phyloP scores from a whole-genome alignment of 805 yeast genomes.

The Ogataea methylovora region DNA sequence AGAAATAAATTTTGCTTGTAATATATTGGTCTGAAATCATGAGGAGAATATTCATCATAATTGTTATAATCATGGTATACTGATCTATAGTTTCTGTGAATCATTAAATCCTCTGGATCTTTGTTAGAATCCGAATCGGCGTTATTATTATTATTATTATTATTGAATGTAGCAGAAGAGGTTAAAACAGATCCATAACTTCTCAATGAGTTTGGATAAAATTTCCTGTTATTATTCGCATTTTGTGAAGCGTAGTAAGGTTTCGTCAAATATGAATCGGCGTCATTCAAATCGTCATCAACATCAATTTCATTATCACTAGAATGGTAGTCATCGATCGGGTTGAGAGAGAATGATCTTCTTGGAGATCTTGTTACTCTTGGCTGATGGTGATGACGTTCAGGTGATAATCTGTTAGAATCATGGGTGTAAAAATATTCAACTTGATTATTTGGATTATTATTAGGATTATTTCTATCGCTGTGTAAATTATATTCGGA shows the following conservation, averaged over 20 bases:
- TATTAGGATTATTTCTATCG: too few species aligned
- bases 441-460: too few species aligned
- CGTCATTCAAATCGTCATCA: constrained; percentile 12
- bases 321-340: neutral
- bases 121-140: neutral
- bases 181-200: constrained; percentile 2
- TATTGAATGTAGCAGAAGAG: neutral
- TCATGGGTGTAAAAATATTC: too few species aligned
- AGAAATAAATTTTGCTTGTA: constrained; percentile 16
- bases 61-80: neutral
- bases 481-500: too few species aligned
- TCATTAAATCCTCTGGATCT: neutral
- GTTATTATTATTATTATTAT: neutral
- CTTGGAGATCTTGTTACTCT: neutral
- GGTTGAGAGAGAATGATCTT: neutral
- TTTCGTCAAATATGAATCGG: constrained; percentile 15
- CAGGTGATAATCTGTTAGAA: too few species aligned
- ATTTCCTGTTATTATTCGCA: neutral
- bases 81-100: neutral
- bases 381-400: too few species aligned
- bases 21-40: constrained; percentile 22
- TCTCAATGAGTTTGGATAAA: neutral
- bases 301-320: neutral
- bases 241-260: constrained; percentile 6
- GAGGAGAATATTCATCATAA: constrained; percentile 21